Percentiles rank a stretch among this genome's conserved stretches.
Evolutionary conservation across 257 asterid species (phyloP).

Genomic region (Nicotiana otophora): DNA sequence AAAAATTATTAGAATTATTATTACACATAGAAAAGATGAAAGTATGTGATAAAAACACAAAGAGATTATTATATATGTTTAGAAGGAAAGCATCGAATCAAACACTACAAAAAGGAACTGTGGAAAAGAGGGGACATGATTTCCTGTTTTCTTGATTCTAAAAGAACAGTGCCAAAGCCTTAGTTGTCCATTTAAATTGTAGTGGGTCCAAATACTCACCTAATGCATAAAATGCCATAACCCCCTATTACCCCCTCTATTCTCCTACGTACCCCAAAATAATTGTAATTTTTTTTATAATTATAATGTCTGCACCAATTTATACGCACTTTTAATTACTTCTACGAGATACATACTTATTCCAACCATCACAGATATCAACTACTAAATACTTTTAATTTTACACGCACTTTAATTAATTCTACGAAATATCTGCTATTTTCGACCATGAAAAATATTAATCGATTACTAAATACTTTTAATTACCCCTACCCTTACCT

Average conservation of each 20-base stretch:
- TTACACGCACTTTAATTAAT: no score
- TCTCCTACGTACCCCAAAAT: neutral
- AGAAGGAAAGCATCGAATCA: slow-evolving; percentile 13
- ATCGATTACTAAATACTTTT: neutral
- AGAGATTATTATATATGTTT: neutral
- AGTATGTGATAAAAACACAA: neutral
- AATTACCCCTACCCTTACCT: neutral
- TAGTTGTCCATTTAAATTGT: slow-evolving; percentile 40
- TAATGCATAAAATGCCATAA: slow-evolving; percentile 32
- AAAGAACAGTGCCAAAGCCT: slow-evolving; percentile 30
- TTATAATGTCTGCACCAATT: no score
- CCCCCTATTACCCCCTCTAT: slow-evolving; percentile 13
- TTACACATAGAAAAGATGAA: neutral
- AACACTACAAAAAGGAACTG: neutral
- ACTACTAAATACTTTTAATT: no score
- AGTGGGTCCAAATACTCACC: slow-evolving; percentile 34
- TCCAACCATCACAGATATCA: no score
- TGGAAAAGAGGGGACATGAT: slow-evolving; percentile 21
- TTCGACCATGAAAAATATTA: neutral
- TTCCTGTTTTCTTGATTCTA: slow-evolving; percentile 31
- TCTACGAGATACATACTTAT: no score
- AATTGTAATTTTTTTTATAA: no score
- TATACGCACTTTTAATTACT: no score
- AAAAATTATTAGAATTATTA: no score
- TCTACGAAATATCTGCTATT: no score